A percentile compares a stretch with the other conserved stretches of the same genome.
Evolutionary conservation across 23 red algal genomes (phyloP).

Genomic region (Cyanidium caldarium): DNA sequence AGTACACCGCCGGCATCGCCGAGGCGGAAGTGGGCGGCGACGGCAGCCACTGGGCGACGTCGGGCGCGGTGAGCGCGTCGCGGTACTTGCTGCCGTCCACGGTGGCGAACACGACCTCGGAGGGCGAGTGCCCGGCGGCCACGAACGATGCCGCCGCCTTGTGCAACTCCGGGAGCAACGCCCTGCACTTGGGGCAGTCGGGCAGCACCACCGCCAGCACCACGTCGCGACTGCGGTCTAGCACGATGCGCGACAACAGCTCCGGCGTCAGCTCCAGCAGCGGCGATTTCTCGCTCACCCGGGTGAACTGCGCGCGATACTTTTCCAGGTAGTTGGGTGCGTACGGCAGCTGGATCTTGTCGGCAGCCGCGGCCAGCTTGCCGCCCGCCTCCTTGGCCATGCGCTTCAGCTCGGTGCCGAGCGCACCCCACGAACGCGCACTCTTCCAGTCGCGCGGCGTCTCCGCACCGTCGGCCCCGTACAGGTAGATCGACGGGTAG

Average conservation of each 20-base stretch:
- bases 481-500: not conserved
- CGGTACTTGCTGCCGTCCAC: not conserved
- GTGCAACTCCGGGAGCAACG: not conserved
- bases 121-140: not conserved
- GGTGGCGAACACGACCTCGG: not conserved
- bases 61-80: too few species aligned
- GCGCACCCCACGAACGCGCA: conserved; percentile 6
- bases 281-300: not conserved
- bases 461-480: not conserved
- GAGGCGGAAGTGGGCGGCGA: not conserved
- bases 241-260: not conserved
- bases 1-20: not conserved
- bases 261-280: not conserved
- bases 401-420: conserved; percentile 53
- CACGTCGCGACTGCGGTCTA: conserved; percentile 3
- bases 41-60: not conserved
- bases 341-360: not conserved
- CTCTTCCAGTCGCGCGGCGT: not conserved
- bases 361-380: not conserved
- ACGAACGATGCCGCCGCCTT: not conserved
- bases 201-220: not conserved
- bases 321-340: not conserved
- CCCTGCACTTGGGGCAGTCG: too few species aligned
- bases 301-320: not conserved
- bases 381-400: conserved; percentile 29